A percentile compares a stretch with the other conserved stretches of the same genome.
Evolutionary conservation across 495 filamentous ascomycete genomes (phyloP).

Genomic region (Penicillium arizonense): DNA sequence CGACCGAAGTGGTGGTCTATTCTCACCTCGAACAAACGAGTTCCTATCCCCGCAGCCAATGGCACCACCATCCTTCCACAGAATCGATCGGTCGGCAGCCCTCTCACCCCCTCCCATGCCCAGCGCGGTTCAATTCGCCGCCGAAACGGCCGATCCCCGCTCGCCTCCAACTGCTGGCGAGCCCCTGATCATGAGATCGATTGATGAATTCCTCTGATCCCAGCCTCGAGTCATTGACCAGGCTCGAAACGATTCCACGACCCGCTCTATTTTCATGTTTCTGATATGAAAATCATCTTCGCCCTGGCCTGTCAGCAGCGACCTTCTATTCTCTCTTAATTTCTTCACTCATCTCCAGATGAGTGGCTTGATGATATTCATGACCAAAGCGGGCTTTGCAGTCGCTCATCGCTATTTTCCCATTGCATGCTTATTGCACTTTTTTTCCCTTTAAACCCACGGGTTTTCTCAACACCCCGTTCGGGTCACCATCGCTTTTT

Average conservation of each 20-base stretch:
- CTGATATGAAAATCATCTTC: constrained; percentile 15
- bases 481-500: constrained; percentile 4
- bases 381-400: constrained; percentile 52
- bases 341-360: constrained; percentile 24
- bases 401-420: constrained; percentile 28
- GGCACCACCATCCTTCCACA: constrained; percentile 26
- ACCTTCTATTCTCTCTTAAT: constrained; percentile 10
- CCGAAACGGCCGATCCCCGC: constrained; percentile 43
- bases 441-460: constrained; percentile 13
- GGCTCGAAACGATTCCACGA: constrained; percentile 38
- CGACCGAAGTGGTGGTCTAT: constrained; percentile 33
- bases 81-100: constrained; percentile 31
- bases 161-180: constrained; percentile 47
- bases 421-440: constrained; percentile 5
- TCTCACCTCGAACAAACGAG: constrained; percentile 50
- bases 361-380: constrained; percentile 31
- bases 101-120: constrained; percentile 6
- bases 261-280: constrained; percentile 24
- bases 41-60: constrained; percentile 42
- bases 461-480: constrained; percentile 11
- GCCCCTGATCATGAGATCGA: constrained; percentile 51
- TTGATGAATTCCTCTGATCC: constrained; percentile 51
- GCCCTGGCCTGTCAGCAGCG: constrained; percentile 7
- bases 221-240: constrained; percentile 6
- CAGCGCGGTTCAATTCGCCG: constrained; percentile 27